Percentiles rank a stretch among this genome's conserved stretches.
Conservation (phyloP, 768 basidiomycete genomes). For the Hortiboletus flavorubellus region DNA sequence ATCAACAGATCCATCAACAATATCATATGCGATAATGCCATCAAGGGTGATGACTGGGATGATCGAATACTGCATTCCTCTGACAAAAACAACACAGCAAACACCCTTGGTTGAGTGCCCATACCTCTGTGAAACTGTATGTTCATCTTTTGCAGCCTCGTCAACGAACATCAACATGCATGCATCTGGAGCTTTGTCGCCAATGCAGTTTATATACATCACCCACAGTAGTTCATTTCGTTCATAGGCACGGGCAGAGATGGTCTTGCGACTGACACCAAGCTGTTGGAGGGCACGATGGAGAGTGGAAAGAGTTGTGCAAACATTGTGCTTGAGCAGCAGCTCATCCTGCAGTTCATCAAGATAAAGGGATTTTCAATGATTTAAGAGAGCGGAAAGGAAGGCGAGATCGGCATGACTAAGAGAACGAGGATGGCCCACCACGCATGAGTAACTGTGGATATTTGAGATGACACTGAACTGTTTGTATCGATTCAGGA, state of each 20-base stretch:
- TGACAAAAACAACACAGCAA: background rate
- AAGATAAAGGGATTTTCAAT: background rate
- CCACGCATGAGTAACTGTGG: no score
- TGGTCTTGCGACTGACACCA: background rate
- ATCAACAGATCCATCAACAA: no score
- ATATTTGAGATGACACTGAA: no score
- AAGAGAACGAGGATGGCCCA: background rate
- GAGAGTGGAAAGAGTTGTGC: background rate
- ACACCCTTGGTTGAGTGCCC: background rate
- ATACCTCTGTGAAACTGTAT: background rate
- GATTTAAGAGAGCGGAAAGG: background rate
- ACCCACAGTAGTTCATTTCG: conserved; percentile 4
- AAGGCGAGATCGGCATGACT: background rate
- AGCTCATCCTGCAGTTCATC: conserved; percentile 1
- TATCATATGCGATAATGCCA: no score
- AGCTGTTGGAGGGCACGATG: background rate
- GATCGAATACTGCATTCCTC: conserved; percentile 9
- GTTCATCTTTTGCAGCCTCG: conserved; percentile 16
- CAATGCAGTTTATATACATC: conserved; percentile 14
- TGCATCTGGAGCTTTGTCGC: conserved; percentile 8
- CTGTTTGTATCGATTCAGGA: no score
- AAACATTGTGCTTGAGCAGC: background rate
- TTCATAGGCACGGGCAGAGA: conserved; percentile 7
- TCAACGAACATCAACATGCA: conserved; percentile 26
- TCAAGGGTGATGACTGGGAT: conserved; percentile 14